Evolutionary conservation across 2,329 filamentous ascomycete species (phyloP).

Genomic region (Xylariales sp.): DNA sequence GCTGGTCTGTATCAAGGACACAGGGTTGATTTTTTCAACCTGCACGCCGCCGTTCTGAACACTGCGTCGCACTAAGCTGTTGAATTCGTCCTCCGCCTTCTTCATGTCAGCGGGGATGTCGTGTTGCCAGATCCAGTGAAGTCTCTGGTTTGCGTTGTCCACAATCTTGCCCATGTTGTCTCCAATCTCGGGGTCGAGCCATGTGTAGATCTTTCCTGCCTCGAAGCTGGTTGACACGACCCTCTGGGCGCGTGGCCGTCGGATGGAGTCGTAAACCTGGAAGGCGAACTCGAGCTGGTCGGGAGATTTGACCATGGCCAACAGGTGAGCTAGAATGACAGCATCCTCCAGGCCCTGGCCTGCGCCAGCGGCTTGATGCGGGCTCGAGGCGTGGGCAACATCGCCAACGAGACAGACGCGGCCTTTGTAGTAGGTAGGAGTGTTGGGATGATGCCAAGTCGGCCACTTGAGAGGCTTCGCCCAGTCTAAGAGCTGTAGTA

Average conservation of each 20-base stretch:
- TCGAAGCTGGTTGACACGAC: constrained; percentile 23
- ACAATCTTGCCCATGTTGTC: constrained; percentile 23
- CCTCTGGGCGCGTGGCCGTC: constrained; percentile 24
- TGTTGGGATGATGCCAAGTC: constrained; percentile 17
- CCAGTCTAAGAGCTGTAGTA: constrained; percentile 17
- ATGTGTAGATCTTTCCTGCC: constrained; percentile 22
- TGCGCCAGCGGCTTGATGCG: constrained; percentile 20
- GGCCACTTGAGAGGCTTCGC: constrained; percentile 18
- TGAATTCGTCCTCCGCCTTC: constrained; percentile 16
- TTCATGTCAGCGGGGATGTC: constrained; percentile 19
- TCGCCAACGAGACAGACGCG: constrained; percentile 18
- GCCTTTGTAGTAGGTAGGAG: constrained; percentile 16
- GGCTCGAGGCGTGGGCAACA: constrained; percentile 17
- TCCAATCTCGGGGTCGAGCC: constrained; percentile 14
- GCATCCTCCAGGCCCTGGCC: constrained; percentile 21
- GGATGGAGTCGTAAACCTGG: constrained; percentile 19
- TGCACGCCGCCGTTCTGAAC: too few species aligned
- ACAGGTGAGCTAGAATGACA: constrained; percentile 15
- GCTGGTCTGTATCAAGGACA: too few species aligned
- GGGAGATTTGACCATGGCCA: constrained; percentile 11
- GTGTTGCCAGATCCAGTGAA: constrained; percentile 27
- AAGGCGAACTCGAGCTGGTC: constrained; percentile 17
- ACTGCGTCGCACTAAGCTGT: too few species aligned
- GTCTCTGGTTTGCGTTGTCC: constrained; percentile 20
- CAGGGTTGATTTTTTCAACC: too few species aligned